phyloP scores from a whole-genome alignment of 768 basidiomycete genomes.

The Flagelloscypha sp. region DNA sequence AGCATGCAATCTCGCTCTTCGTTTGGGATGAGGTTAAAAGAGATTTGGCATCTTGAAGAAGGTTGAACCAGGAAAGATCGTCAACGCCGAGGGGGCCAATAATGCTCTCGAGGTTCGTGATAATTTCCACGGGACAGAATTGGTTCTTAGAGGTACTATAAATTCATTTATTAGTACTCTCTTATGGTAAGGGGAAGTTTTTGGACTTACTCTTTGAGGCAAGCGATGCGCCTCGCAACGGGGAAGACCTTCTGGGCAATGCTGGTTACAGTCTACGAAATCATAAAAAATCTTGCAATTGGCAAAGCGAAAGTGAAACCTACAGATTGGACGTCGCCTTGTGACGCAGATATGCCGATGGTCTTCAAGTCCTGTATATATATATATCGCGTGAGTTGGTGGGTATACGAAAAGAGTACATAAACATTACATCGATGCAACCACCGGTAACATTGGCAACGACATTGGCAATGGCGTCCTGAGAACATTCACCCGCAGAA shows the following conservation, averaged over 20 bases:
- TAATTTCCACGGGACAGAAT: constrained; percentile 50
- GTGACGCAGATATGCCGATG: constrained; percentile 13
- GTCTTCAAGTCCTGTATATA: constrained; percentile 26
- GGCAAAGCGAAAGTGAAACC: too few species aligned
- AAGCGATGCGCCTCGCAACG: constrained; percentile 43
- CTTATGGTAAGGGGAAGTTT: not conserved
- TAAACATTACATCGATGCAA: constrained; percentile 36
- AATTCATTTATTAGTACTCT: constrained; percentile 1
- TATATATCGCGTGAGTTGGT: too few species aligned
- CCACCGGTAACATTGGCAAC: constrained; percentile 45
- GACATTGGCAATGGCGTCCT: constrained; percentile 47
- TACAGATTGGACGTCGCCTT: too few species aligned
- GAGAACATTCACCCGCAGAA: constrained; percentile 43
- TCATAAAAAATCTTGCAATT: too few species aligned
- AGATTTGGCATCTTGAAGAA: constrained; percentile 16
- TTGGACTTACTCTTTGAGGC: constrained; percentile 55
- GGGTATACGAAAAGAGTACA: constrained; percentile 24
- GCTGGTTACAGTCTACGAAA: constrained; percentile 17
- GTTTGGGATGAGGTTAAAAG: constrained; percentile 17
- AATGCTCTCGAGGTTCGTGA: constrained; percentile 41
- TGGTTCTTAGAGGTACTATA: constrained; percentile 27
- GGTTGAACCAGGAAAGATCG: constrained; percentile 19
- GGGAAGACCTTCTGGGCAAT: constrained; percentile 51
- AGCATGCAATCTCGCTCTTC: constrained; percentile 37
- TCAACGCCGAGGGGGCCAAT: constrained; percentile 28